Percentiles rank a stretch among this genome's conserved stretches.
These are phyloP conservation scores for Aaosphaeria arxii DNA, from an alignment of 2,329 filamentous ascomycete genomes.

Conservation along the genomic window DNA sequence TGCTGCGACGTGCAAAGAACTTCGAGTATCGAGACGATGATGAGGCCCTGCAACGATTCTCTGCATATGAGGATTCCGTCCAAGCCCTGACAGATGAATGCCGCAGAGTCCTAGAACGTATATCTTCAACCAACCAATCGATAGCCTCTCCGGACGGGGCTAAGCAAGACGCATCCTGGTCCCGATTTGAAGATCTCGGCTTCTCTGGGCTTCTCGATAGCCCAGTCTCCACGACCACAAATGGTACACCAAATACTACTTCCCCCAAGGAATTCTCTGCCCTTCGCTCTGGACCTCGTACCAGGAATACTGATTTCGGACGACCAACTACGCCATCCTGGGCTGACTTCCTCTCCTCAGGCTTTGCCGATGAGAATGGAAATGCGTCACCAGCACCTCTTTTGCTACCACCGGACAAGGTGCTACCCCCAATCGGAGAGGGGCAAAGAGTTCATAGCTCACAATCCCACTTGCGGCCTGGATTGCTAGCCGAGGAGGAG, in stretches of 20 bases:
- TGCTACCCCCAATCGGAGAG: constrained; percentile 77
- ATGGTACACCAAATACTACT: constrained; percentile 19
- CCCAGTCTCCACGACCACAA: constrained; percentile 41
- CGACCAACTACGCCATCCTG: constrained; percentile 94
- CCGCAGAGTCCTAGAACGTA: constrained; percentile 80
- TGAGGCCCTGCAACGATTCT: constrained; percentile 76
- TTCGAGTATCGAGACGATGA: constrained; percentile 95
- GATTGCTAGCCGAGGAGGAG: constrained; percentile 66
- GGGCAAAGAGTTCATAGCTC: constrained; percentile 72
- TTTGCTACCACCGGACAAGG: constrained; percentile 86
- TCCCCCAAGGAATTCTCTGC: constrained; percentile 70
- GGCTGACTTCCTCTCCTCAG: constrained; percentile 95
- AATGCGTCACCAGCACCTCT: constrained; percentile 63
- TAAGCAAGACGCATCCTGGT: constrained; percentile 80
- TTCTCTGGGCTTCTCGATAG: constrained; percentile 77
- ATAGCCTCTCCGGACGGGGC: constrained; percentile 58
- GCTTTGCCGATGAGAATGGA: constrained; percentile 77
- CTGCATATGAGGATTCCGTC: constrained; percentile 85
- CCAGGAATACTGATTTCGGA: constrained; percentile 63
- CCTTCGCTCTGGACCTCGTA: constrained; percentile 64
- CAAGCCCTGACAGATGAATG: constrained; percentile 90
- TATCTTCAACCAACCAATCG: constrained; percentile 83
- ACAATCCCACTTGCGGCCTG: constrained; percentile 67
- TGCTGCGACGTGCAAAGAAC: constrained; percentile 85
- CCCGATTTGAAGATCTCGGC: constrained; percentile 90